Evolutionary conservation across 2,329 filamentous ascomycete genomes (phyloP), one percentile per base, ranked within the genome.

Genomic region (Cercospora canescens): DNA sequence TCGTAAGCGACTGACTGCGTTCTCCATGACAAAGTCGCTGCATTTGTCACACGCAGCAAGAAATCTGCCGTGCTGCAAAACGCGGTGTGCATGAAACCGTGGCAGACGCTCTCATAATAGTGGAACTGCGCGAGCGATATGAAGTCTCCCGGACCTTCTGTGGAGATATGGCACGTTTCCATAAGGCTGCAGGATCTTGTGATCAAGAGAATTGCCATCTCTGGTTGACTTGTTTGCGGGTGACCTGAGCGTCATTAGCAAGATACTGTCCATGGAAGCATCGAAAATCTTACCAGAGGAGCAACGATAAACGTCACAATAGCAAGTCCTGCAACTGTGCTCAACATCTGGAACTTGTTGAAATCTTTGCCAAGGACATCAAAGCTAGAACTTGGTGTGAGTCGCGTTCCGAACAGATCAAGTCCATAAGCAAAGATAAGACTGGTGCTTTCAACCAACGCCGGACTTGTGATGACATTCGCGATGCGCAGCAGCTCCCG

Each of bases 321-420:
- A 54, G 87, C 87, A 71, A 98, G 83, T 18, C 92, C 94, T 45
- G 91, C 83, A 39, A 99, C 93, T 0, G 95, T 99, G 16, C 87
- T 84, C 39, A 97, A 79, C 75, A 99, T 87, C 72, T 93, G 91
- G 63, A 93, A 76, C 83, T 96, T 97, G 77, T 94, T 95, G 79
- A 99, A 99, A 2, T 92, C 92, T 80, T 93, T 95, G 68, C 93
- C 95, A 16, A 99, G 82, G 48, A 98, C 88, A 80, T 99, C 95
- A 78, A 99, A 99, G 16, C 91, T 87, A 72, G 91, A 88, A 78
- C 93, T 97, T 0, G 95, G 95, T n/a, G 90, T 88, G 11, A 96
- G 87, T 60, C 93, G 85, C 1, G 93, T 94, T 14, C 91, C 93
- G 71, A 96, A 99, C 1, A 98, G 82, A 77, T 99, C 95, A 14